These are phyloP conservation scores for Syncephalastrum sp. DNA, from an alignment of 371 early-diverging fungal species.

Conservation along the genomic window DNA sequence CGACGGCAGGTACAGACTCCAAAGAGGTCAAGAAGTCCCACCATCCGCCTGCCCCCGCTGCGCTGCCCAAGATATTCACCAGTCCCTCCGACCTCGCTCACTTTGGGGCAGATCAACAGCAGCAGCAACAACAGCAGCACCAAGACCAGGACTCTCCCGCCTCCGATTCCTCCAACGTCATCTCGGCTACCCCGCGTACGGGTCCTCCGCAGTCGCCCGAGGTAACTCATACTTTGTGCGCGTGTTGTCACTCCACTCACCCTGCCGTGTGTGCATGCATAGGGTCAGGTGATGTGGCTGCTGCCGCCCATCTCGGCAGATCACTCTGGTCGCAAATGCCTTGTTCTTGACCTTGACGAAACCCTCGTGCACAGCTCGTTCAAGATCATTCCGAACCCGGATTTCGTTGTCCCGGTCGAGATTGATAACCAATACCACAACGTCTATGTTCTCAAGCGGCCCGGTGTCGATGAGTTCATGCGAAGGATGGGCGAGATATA, in stretches of 20 bases:
- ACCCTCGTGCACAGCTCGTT: slow-evolving; percentile 67
- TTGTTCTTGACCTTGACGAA: slow-evolving; percentile 69
- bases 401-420: slow-evolving; percentile 86
- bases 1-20: neutral
- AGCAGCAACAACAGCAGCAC: slow-evolving; percentile 3
- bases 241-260: neutral
- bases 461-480: slow-evolving; percentile 95
- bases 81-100: slow-evolving; percentile 6
- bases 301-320: slow-evolving; percentile 42
- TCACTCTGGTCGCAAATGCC: slow-evolving; percentile 46
- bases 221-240: neutral
- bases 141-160: neutral
- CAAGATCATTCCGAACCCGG: slow-evolving; percentile 74
- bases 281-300: slow-evolving; percentile 16
- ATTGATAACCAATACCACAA: slow-evolving; percentile 91
- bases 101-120: neutral
- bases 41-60: neutral
- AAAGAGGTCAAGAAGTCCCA: slow-evolving; percentile 1
- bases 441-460: slow-evolving; percentile 95
- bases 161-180: neutral
- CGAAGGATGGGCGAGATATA: slow-evolving; percentile 83
- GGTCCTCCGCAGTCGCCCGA: slow-evolving; percentile 8
- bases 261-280: neutral
- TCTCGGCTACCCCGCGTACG: slow-evolving; percentile 11
- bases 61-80: slow-evolving; percentile 9